Percentiles rank a stretch among this genome's conserved stretches.
Evolutionary conservation across 2,329 filamentous ascomycete species (phyloP).

Genomic region (Clarireedia monteithiana): DNA sequence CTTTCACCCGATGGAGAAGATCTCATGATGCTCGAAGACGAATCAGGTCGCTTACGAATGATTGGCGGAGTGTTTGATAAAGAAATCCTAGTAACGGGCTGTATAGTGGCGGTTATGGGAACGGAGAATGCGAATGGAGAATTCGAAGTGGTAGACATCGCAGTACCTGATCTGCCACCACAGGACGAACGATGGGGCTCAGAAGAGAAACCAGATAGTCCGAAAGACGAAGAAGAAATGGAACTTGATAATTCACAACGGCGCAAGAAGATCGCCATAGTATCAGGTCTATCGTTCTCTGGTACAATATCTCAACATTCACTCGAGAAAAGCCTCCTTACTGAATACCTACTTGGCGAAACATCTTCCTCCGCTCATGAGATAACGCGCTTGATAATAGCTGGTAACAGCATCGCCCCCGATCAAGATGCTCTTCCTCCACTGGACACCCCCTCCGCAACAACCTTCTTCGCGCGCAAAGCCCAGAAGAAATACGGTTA

Average conservation of each 20-base stretch:
- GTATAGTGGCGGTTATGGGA: conserved; percentile 88
- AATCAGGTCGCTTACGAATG: conserved; percentile 79
- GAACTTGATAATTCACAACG: conserved; percentile 47
- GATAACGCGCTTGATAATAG: conserved; percentile 83
- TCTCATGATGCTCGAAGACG: conserved; percentile 83
- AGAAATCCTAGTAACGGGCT: conserved; percentile 78
- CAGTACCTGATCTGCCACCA: conserved; percentile 75
- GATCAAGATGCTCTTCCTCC: conserved; percentile 23
- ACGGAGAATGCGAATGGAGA: conserved; percentile 89
- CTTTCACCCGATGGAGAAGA: conserved; percentile 52
- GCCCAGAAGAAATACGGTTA: conserved; percentile 84
- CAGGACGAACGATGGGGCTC: conserved; percentile 77
- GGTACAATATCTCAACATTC: conserved; percentile 65
- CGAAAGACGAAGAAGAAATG: conserved; percentile 40
- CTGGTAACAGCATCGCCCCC: conserved; percentile 70
- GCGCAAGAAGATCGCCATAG: conserved; percentile 63
- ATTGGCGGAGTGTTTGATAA: conserved; percentile 62
- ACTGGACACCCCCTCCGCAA: conserved; percentile 22
- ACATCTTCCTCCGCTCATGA: conserved; percentile 49
- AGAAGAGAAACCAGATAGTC: conserved; percentile 39
- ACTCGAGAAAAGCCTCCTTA: conserved; percentile 66
- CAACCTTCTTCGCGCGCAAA: conserved; percentile 28
- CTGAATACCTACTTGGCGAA: conserved; percentile 86
- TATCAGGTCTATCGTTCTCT: conserved; percentile 82
- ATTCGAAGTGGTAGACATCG: conserved; percentile 85